Base-by-base conservation (phyloP, 371 early-diverging fungal genomes). In the Fennellomyces sp. region DNA sequence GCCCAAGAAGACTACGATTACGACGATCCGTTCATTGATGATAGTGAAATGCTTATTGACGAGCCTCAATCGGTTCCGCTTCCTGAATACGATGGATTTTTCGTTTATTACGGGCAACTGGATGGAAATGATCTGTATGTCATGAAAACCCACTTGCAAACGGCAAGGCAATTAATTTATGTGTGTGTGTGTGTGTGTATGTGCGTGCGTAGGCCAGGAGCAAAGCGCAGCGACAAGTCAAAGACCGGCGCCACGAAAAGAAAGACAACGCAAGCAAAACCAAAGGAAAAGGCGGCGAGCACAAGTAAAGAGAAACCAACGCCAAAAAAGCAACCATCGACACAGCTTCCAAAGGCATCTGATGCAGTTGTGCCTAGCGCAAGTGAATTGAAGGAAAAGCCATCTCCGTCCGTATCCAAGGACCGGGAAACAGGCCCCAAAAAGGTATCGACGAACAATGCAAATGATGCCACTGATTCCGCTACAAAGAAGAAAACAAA, bases 11-110 rank as follows among this genome's bases (percentile, higher is more conserved):
- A 72, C 4, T 80, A 80, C 45, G 80, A 80, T 42, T 66, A 73
- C 27, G 73, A 76, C 12, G 80, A 80, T 67, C 77, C 76, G 10
- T 80, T 80, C 47, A 80, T 80, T 42, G 80, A 80, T 39, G 80
- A 80, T 51, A 80, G 80, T 36, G 80, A 80, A 17, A 65, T 75
- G 67, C 64, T 76, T 58, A 53, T 76, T 19, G 77, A 80, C 38
- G 66, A 71, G 6, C 67, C 72, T 28, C 62, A 65, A 31, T 13
- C 38, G 62, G 70, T 4, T 58, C 52, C 68, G 0, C 47, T 61
- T 4, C 73, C 73, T 4, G 75, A 76, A 51, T 58, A 73, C 29
- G 72, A 73, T 7, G 80, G 80, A 12, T 80, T 72, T 31, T 80
- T 76, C 60, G 80, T 71, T 3, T 83, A 73, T 49, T 69, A 79